These are phyloP conservation scores for Gypsophila paniculata DNA, from an alignment of 179 eudicot genomes.

Conservation along the genomic window DNA sequence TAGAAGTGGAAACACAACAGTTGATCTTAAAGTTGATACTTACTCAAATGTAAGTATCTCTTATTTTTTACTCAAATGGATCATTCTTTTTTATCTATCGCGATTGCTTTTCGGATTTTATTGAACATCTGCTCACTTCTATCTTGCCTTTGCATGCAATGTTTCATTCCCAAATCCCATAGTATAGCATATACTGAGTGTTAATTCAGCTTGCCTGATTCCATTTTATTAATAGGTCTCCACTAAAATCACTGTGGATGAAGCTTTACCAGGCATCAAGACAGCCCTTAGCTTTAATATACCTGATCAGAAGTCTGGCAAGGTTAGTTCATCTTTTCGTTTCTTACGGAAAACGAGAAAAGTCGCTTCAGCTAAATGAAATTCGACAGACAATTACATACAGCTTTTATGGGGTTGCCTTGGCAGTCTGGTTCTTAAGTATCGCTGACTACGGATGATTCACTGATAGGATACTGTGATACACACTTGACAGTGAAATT, in stretches of 20 bases:
- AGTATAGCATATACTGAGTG: neutral
- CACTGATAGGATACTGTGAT: no score
- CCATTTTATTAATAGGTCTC: constrained; percentile 39
- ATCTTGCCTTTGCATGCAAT: neutral
- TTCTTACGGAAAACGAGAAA: neutral
- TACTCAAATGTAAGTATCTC: constrained; percentile 54
- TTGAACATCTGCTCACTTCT: neutral
- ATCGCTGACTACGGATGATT: neutral
- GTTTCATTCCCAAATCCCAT: neutral
- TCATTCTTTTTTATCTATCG: neutral
- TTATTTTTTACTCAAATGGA: neutral
- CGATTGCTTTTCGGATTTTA: no score
- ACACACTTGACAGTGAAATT: no score
- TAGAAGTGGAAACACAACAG: constrained; percentile 61
- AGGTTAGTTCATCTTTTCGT: constrained; percentile 34
- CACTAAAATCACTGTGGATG: constrained; percentile 59
- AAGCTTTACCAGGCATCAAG: constrained; percentile 55
- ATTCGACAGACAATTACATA: no score
- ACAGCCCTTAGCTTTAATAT: constrained; percentile 68
- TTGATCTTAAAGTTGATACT: constrained; percentile 77
- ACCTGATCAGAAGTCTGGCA: constrained; percentile 81
- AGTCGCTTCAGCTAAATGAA: no score
- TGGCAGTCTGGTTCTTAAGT: neutral
- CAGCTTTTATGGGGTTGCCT: no score
- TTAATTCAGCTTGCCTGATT: neutral